A percentile compares a stretch with the other conserved stretches of the same genome.
phyloP scores from a whole-genome alignment of 2,329 filamentous ascomycete species.

The Neopestalotiopsis sp. region DNA sequence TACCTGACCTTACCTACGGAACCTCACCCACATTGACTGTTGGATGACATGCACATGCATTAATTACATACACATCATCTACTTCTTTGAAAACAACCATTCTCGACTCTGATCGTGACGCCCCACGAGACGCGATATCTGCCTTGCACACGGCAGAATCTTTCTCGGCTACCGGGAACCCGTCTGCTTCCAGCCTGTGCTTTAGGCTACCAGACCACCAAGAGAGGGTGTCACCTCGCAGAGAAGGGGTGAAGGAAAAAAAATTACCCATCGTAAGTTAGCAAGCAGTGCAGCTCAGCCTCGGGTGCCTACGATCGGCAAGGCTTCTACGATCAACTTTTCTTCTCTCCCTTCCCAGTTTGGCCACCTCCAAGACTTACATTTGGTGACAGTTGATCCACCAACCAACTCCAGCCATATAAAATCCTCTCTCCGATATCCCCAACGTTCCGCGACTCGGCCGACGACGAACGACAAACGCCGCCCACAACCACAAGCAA shows the following conservation, averaged over 20 bases:
- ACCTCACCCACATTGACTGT: neutral
- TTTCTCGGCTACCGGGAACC: neutral
- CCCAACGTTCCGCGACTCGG: neutral
- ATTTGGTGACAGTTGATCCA: neutral
- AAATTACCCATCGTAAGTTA: neutral
- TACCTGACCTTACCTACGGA: neutral
- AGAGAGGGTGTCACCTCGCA: neutral
- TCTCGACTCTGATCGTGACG: neutral
- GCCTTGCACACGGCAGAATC: neutral
- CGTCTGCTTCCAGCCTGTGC: neutral
- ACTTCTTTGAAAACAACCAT: neutral
- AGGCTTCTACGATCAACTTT: neutral
- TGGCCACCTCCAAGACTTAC: neutral
- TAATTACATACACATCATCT: neutral
- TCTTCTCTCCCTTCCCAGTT: neutral
- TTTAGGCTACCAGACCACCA: neutral
- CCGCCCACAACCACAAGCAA: neutral
- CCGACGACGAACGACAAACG: neutral
- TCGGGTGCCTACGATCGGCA: neutral
- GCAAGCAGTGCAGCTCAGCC: neutral
- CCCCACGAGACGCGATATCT: neutral
- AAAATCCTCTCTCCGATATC: too few species aligned
- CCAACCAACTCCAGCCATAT: neutral
- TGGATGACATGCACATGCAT: slow-evolving; percentile 1
- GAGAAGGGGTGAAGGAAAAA: neutral